phyloP scores from a whole-genome alignment of 441 rosid species.

The Aleurites moluccanus region DNA sequence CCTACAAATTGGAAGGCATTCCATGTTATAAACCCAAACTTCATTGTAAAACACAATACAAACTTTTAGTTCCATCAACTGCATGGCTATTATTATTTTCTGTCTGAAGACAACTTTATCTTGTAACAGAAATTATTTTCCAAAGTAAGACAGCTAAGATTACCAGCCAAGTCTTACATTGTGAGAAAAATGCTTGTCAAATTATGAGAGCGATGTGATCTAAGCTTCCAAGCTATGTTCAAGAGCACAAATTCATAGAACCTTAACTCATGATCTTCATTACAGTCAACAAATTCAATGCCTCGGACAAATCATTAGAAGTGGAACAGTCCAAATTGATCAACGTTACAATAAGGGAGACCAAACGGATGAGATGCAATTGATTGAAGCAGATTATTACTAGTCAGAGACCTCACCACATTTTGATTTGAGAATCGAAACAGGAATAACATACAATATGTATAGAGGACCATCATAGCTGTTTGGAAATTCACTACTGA shows the following conservation, averaged over 20 bases:
- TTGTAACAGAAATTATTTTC: not conserved
- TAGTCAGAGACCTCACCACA: not conserved
- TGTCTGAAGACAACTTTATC: conserved; percentile 11
- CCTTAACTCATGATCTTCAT: not conserved
- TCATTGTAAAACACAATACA: not conserved
- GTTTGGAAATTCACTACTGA: not conserved
- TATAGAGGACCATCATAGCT: not conserved
- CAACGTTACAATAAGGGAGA: not conserved
- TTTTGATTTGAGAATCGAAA: conserved; percentile 1
- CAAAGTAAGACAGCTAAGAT: not conserved
- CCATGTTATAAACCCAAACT: conserved; percentile 17
- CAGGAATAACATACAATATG: not conserved
- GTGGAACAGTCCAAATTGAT: not conserved
- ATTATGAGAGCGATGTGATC: not conserved
- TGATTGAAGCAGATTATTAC: not conserved
- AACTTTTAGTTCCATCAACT: not conserved
- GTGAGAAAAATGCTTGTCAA: not conserved
- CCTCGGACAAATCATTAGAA: not conserved
- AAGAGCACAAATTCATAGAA: not conserved
- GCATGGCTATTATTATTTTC: not conserved
- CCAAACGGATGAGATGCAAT: not conserved
- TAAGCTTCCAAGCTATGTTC: conserved; percentile 1
- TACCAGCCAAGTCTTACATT: not conserved
- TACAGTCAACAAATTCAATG: not conserved
- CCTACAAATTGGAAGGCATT: conserved; percentile 47